These are phyloP conservation scores for Daldinia grandis DNA, from an alignment of 495 filamentous ascomycete species.

Conservation along the genomic window DNA sequence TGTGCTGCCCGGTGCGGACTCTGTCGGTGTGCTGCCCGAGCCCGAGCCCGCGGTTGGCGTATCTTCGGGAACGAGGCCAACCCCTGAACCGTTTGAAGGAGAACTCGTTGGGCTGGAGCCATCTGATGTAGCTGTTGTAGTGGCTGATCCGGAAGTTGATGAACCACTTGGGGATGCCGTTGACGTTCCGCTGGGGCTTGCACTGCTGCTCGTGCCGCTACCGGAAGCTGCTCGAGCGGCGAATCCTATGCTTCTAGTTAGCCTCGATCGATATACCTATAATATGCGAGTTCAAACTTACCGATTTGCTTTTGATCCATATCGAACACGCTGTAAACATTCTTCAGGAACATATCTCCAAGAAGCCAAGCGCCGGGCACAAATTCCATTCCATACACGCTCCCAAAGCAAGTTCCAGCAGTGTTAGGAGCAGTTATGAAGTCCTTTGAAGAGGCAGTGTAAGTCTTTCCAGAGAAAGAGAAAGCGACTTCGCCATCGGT, in stretches of 20 bases:
- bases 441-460: constrained; percentile 71
- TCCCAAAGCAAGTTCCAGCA: constrained; percentile 66
- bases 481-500: constrained; percentile 57
- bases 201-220: constrained; percentile 7
- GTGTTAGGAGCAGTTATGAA: constrained; percentile 64
- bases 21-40: constrained; percentile 9
- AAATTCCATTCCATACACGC: constrained; percentile 64
- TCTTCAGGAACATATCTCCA: constrained; percentile 86
- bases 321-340: constrained; percentile 89
- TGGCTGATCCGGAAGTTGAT: constrained; percentile 24
- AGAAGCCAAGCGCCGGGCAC: constrained; percentile 70
- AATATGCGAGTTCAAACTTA: constrained; percentile 36
- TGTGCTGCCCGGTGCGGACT: constrained; percentile 14
- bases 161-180: constrained; percentile 16
- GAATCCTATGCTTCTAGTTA: constrained; percentile 47
- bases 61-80: constrained; percentile 26
- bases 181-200: constrained; percentile 15
- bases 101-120: neutral
- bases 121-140: constrained; percentile 18
- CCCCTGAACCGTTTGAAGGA: constrained; percentile 16
- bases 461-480: constrained; percentile 61
- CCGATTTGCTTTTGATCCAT: constrained; percentile 65
- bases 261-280: neutral
- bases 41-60: constrained; percentile 6
- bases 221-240: constrained; percentile 45